Conservation (phyloP, 768 basidiomycete species). For the Pisolithus tinctorius region DNA sequence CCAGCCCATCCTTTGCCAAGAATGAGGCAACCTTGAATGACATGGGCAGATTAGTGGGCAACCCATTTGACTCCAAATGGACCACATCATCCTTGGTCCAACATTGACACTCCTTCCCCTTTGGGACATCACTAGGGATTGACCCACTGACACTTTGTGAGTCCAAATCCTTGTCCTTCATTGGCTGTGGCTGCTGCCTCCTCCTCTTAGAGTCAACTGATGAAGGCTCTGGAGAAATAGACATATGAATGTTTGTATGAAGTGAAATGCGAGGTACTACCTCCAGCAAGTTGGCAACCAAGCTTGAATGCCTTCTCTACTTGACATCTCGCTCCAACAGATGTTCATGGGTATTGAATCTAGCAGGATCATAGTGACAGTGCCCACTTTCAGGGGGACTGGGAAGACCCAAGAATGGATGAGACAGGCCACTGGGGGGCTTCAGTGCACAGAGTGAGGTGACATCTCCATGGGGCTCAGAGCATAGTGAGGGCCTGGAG, state of each 20-base stretch:
- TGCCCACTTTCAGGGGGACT: constrained; percentile 40
- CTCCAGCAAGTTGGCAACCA: constrained; percentile 45
- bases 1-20: constrained; percentile 46
- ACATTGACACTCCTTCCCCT: constrained; percentile 43
- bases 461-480: constrained; percentile 56
- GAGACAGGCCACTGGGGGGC: constrained; percentile 30
- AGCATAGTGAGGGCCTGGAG: constrained; percentile 31
- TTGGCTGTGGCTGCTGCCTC: no score
- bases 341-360: constrained; percentile 43
- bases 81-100: constrained; percentile 38
- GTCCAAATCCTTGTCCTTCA: no score
- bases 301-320: constrained; percentile 35
- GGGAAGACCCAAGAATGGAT: constrained; percentile 27
- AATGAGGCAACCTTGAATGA: constrained; percentile 27
- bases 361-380: constrained; percentile 62
- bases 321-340: constrained; percentile 25
- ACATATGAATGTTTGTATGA: constrained; percentile 35
- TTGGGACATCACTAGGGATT: constrained; percentile 44
- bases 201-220: no score
- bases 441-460: constrained; percentile 47
- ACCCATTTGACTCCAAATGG: constrained; percentile 20
- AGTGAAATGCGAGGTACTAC: constrained; percentile 23
- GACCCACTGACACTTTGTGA: no score
- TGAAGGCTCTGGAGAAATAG: constrained; percentile 67
- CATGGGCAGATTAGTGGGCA: constrained; percentile 23